phyloP scores from a whole-genome alignment of 2,329 filamentous ascomycete genomes.

The Lanzia echinophila region DNA sequence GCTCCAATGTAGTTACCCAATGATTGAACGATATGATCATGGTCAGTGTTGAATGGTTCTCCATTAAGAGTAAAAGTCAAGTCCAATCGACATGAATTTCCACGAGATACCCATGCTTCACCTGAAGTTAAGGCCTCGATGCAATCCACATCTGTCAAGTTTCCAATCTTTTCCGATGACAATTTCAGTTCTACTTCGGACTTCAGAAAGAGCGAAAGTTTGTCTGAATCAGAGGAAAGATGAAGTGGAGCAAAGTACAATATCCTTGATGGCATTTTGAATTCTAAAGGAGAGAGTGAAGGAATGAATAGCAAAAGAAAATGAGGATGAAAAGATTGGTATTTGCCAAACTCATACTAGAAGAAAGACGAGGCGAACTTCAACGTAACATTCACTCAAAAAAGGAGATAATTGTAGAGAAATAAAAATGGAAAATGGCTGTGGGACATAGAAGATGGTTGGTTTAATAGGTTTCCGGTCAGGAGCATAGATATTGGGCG shows the following conservation, averaged over 20 bases:
- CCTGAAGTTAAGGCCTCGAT: conserved; percentile 19
- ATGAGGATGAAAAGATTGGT: too few species aligned
- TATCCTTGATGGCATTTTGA: conserved; percentile 15
- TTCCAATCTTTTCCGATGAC: neutral
- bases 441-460: too few species aligned
- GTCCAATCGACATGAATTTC: conserved; percentile 17
- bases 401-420: too few species aligned
- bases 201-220: conserved; percentile 13
- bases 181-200: conserved; percentile 10
- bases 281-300: too few species aligned
- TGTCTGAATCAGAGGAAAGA: conserved; percentile 11
- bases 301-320: too few species aligned
- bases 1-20: conserved; percentile 17
- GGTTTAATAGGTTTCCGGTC: too few species aligned
- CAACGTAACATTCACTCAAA: too few species aligned
- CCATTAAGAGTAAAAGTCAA: conserved; percentile 18
- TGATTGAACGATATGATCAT: conserved; percentile 10
- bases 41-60: neutral
- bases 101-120: conserved; percentile 21
- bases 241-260: conserved; percentile 15
- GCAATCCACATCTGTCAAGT: neutral
- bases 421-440: too few species aligned
- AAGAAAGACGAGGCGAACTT: too few species aligned
- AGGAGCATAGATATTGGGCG: too few species aligned
- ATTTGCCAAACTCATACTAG: too few species aligned